Evolutionary conservation across 495 filamentous ascomycete species (phyloP).

Genomic region (Aspergillus baeticus): DNA sequence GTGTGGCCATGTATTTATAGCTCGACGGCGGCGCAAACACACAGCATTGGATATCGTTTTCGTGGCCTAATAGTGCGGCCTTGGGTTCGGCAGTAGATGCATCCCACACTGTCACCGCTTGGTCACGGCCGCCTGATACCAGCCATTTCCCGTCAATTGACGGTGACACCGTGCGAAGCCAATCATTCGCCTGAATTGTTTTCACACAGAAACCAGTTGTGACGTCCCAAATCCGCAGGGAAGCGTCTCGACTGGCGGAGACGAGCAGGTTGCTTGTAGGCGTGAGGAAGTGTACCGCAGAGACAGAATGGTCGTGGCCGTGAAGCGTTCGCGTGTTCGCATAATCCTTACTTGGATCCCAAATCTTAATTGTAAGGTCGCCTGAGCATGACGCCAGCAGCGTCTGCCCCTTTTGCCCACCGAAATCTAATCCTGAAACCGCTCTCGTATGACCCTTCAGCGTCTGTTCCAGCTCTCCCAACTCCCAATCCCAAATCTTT

Average conservation of each 20-base stretch:
- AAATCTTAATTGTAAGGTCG: constrained; percentile 92
- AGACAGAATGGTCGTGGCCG: constrained; percentile 91
- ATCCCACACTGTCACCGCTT: constrained; percentile 83
- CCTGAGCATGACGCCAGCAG: constrained; percentile 88
- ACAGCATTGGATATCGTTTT: constrained; percentile 87
- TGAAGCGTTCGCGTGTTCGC: constrained; percentile 92
- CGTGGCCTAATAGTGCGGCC: constrained; percentile 76
- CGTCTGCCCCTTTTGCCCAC: constrained; percentile 80
- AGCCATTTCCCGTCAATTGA: constrained; percentile 82
- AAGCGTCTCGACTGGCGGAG: constrained; percentile 75
- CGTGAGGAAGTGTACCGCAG: constrained; percentile 84
- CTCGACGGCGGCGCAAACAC: constrained; percentile 78
- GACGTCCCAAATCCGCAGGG: constrained; percentile 82
- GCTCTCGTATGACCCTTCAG: constrained; percentile 92
- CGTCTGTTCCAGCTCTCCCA: constrained; percentile 88
- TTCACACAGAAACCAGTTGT: constrained; percentile 88
- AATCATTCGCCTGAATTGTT: constrained; percentile 72
- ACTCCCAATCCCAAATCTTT: constrained; percentile 98
- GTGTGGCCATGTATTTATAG: constrained; percentile 71
- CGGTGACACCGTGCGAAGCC: constrained; percentile 84
- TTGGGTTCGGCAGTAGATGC: constrained; percentile 24
- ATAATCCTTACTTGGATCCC: constrained; percentile 93
- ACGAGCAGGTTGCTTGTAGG: constrained; percentile 78
- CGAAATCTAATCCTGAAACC: constrained; percentile 88
- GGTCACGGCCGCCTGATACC: constrained; percentile 79